Conservation (phyloP, 23 red algal species). For the Pyropia yezoensis region DNA sequence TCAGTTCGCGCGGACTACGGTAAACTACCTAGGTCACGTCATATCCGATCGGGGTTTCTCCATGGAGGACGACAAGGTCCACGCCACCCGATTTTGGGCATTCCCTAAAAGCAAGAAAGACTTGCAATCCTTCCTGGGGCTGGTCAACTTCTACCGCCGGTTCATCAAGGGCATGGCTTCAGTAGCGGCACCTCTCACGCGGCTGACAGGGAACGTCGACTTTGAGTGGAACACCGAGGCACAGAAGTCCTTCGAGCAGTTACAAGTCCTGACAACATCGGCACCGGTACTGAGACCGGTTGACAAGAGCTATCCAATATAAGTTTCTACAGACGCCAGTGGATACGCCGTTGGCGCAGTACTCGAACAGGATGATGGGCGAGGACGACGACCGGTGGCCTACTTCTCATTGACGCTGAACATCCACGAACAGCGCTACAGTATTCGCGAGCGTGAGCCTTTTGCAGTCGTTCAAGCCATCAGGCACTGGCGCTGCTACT, state of each 20-base stretch:
- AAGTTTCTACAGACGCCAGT: constrained; percentile 4
- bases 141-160: constrained; percentile 15
- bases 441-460: neutral
- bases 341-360: constrained; percentile 22
- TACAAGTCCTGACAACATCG: neutral
- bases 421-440: constrained; percentile 4
- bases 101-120: neutral
- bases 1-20: too few species aligned
- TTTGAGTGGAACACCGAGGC: neutral
- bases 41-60: too few species aligned
- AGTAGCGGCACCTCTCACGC: constrained; percentile 7
- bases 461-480: neutral
- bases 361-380: neutral
- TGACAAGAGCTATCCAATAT: neutral
- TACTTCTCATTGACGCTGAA: constrained; percentile 7
- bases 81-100: too few species aligned
- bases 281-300: constrained; percentile 17
- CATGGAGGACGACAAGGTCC: too few species aligned
- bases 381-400: neutral
- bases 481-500: constrained; percentile 7
- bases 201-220: neutral
- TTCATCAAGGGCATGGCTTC: neutral
- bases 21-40: too few species aligned
- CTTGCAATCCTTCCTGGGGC: constrained; percentile 5
- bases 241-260: neutral